Evolutionary conservation across 305 asterid genomes (phyloP).

Genomic region (Solanum hybrid): DNA sequence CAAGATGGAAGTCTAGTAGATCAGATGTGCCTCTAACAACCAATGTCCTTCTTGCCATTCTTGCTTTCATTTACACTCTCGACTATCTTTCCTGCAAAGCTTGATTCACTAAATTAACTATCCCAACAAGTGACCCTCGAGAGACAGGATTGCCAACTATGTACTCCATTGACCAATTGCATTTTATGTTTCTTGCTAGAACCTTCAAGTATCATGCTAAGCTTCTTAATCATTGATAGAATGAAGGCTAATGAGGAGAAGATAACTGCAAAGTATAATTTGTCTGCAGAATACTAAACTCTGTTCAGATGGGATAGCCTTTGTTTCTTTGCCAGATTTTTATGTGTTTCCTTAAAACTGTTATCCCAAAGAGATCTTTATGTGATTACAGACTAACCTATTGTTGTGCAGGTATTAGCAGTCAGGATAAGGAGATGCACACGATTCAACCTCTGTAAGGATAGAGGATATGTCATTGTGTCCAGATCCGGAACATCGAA

Average conservation of each 20-base stretch:
- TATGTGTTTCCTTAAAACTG: not conserved
- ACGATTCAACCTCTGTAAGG: not conserved
- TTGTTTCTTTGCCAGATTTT: not conserved
- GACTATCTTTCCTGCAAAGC: not conserved
- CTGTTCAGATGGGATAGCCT: not conserved
- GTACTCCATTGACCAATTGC: not conserved
- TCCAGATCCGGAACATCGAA: not conserved
- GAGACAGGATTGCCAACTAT: not conserved
- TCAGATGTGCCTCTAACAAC: not conserved
- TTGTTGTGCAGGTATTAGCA: constrained; percentile 1
- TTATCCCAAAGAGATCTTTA: not conserved
- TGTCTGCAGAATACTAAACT: not conserved
- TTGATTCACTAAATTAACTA: not conserved
- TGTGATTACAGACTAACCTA: not conserved
- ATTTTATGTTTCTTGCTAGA: not conserved
- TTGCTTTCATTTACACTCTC: not conserved
- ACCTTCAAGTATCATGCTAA: not conserved
- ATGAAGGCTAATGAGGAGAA: not conserved
- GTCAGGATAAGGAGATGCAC: not conserved
- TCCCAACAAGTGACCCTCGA: not conserved
- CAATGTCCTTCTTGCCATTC: not conserved
- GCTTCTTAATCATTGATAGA: not conserved
- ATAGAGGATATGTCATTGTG: not conserved
- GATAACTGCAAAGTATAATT: not conserved
- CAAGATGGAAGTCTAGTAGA: not conserved